Conservation (phyloP, 371 early-diverging fungal genomes). For the Haplosporangium sp. region DNA sequence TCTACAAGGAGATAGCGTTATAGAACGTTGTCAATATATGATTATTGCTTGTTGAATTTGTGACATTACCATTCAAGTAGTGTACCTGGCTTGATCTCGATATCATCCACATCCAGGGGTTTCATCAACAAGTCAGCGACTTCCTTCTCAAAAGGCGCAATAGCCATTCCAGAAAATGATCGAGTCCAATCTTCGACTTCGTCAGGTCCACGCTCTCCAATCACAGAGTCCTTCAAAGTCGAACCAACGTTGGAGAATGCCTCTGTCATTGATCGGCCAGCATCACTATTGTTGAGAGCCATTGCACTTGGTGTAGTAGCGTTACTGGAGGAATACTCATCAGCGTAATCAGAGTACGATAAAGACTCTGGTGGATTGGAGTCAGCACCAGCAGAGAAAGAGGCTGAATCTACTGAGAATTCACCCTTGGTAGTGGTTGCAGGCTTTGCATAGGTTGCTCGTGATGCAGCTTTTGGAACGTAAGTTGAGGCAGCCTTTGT, state of each 20-base stretch:
- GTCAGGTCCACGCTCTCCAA: conserved; percentile 35
- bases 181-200: conserved; percentile 71
- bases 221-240: conserved; percentile 34
- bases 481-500: conserved; percentile 14
- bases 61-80: background rate
- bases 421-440: background rate
- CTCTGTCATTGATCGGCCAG: conserved; percentile 2
- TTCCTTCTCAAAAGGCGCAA: conserved; percentile 77
- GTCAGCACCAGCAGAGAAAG: too few species aligned
- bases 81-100: conserved; percentile 93
- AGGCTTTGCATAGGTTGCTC: conserved; percentile 2
- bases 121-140: conserved; percentile 80
- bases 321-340: background rate
- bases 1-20: conserved; percentile 61
- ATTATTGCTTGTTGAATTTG: background rate
- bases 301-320: conserved; percentile 14
- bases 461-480: background rate
- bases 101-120: conserved; percentile 77
- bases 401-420: too few species aligned
- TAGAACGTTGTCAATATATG: too few species aligned
- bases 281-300: background rate
- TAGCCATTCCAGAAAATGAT: conserved; percentile 80
- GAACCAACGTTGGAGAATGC: conserved; percentile 11
- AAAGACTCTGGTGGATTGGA: background rate
- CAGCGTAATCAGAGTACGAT: background rate